Evolutionary conservation across 441 rosid genomes (phyloP).

Genomic region (Pelargonium cotyledonis): DNA sequence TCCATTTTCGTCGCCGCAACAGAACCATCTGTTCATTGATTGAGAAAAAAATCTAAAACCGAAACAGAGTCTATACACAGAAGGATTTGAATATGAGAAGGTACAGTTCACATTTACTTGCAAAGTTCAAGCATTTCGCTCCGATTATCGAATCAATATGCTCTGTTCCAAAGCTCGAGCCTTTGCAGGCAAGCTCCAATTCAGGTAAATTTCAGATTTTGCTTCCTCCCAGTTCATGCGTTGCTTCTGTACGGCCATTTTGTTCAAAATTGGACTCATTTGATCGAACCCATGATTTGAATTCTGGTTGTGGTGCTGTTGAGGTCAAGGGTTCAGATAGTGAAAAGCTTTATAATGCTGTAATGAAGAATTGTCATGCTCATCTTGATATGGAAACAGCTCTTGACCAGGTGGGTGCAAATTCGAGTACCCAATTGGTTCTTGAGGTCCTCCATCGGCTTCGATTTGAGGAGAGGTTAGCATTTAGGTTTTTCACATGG

Average conservation of each 20-base stretch:
- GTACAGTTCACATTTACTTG: not conserved
- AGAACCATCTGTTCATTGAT: not conserved
- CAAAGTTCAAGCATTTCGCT: slow-evolving; percentile 1
- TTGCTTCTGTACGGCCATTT: no score
- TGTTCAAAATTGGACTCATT: no score
- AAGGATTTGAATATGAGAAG: not conserved
- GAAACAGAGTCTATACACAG: not conserved
- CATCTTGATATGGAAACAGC: slow-evolving; percentile 49
- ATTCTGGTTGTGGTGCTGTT: not conserved
- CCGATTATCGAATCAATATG: not conserved
- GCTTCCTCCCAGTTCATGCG: not conserved
- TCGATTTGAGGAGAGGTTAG: slow-evolving; percentile 65
- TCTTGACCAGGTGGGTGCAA: slow-evolving; percentile 46
- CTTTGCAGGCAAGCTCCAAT: not conserved
- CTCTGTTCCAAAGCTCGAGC: not conserved
- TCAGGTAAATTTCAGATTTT: not conserved
- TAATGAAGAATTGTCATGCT: slow-evolving; percentile 36
- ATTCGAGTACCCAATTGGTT: slow-evolving; percentile 51
- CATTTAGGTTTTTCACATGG: slow-evolving; percentile 77
- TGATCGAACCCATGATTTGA: no score
- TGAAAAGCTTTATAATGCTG: slow-evolving; percentile 37
- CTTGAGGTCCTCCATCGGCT: slow-evolving; percentile 54
- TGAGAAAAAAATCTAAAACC: not conserved
- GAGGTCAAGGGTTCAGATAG: slow-evolving; percentile 18
- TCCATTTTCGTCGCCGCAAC: slow-evolving; percentile 1